phyloP scores from a whole-genome alignment of 176 grass and related monocot genomes.

The Phyllostachys edulis region DNA sequence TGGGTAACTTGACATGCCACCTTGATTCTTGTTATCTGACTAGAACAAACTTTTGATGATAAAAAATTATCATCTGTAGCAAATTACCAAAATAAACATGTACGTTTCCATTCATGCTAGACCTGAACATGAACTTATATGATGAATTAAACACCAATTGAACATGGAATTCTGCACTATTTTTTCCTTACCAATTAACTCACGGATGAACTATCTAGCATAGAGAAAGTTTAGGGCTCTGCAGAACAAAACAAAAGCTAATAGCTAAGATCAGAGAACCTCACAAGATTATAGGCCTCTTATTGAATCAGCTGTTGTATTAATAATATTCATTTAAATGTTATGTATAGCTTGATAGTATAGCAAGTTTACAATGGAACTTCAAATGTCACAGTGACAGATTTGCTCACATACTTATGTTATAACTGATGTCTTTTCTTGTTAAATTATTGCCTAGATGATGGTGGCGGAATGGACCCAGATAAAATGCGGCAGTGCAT shows the following conservation, averaged over 20 bases:
- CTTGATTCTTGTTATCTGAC: conserved; percentile 19
- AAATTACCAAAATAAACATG: conserved; percentile 25
- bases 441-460: conserved; percentile 49
- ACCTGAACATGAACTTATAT: conserved; percentile 17
- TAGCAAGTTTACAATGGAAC: conserved; percentile 8
- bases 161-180: not conserved
- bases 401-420: not conserved
- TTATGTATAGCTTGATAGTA: not conserved
- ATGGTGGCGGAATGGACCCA: conserved; percentile 91
- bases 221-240: not conserved
- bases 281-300: conserved; percentile 3
- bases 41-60: conserved; percentile 15
- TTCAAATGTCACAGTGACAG: not conserved
- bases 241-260: not conserved
- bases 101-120: conserved; percentile 5
- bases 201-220: not conserved
- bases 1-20: not conserved
- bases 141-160: not conserved
- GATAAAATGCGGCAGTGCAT: conserved; percentile 99
- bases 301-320: conserved; percentile 25
- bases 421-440: conserved; percentile 8
- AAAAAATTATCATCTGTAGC: not conserved
- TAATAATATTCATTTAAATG: not conserved
- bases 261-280: not conserved
- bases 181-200: conserved; percentile 1